A percentile compares a stretch with the other conserved stretches of the same genome.
Conservation (phyloP, 2,329 filamentous ascomycete genomes). For the Periconia macrospinosa region DNA sequence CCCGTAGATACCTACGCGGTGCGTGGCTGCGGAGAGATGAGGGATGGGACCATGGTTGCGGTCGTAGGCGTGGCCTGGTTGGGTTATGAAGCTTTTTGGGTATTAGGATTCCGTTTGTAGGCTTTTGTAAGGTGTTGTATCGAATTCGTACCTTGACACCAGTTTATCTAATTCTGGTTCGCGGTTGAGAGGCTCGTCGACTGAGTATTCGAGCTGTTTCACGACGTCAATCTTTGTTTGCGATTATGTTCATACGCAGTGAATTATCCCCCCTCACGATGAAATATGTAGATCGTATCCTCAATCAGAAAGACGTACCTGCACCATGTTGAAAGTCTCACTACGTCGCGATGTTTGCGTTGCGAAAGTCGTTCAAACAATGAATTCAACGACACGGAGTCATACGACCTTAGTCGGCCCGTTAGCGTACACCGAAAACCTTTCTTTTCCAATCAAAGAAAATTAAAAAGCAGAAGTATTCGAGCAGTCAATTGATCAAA, state of each 20-base stretch:
- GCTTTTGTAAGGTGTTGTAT: neutral
- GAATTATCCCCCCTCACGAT: too few relatives aligned
- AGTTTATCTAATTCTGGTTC: conserved; percentile 51
- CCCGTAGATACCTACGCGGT: conserved; percentile 54
- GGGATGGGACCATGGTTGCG: conserved; percentile 60
- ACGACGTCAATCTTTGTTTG: conserved; percentile 19
- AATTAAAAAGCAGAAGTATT: too few relatives aligned
- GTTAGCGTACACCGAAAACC: neutral
- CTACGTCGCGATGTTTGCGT: neutral
- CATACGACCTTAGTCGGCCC: neutral
- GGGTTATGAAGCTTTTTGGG: conserved; percentile 51
- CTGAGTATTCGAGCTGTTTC: conserved; percentile 43
- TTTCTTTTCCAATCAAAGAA: neutral
- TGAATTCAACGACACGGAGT: neutral
- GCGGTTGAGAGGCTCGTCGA: conserved; percentile 52
- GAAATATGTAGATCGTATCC: too few relatives aligned
- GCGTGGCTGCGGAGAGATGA: conserved; percentile 45
- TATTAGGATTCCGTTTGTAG: neutral
- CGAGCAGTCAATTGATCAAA: too few relatives aligned
- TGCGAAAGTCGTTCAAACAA: neutral
- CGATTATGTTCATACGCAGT: neutral
- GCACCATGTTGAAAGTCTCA: neutral
- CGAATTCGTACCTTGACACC: conserved; percentile 43
- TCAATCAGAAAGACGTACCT: neutral
- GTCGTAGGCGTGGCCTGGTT: conserved; percentile 53